Percentiles rank a stretch among this genome's conserved stretches.
Conservation (phyloP, 257 asterid genomes). For the Gardenia jasminoides region DNA sequence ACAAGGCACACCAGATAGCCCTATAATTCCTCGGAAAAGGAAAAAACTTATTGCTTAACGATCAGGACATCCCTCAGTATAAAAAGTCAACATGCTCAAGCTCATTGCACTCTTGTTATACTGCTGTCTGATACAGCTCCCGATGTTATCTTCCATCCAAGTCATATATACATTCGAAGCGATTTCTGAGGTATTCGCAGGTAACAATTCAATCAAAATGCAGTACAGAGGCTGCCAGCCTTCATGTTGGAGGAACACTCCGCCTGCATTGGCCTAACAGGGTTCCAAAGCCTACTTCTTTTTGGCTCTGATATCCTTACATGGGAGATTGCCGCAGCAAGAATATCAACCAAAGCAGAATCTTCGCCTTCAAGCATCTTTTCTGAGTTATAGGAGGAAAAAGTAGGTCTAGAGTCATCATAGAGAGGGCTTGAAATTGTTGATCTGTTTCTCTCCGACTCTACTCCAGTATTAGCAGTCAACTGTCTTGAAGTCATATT, state of each 20-base stretch:
- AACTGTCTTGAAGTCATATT: conserved; percentile 43
- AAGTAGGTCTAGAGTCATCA: conserved; percentile 46
- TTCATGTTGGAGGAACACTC: conserved; percentile 73
- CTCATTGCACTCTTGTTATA: background rate
- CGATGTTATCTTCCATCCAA: conserved; percentile 4
- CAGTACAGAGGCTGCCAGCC: conserved; percentile 72
- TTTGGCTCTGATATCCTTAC: conserved; percentile 75
- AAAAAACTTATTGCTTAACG: background rate
- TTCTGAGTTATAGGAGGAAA: conserved; percentile 18
- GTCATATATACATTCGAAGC: conserved; percentile 9
- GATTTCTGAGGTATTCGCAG: conserved; percentile 23
- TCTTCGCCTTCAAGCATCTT: conserved; percentile 43
- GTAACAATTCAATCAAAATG: conserved; percentile 47
- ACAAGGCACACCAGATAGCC: background rate
- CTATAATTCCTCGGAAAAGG: conserved; percentile 4
- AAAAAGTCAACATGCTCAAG: background rate
- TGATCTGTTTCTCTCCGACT: conserved; percentile 54
- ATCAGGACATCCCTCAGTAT: conserved; percentile 9
- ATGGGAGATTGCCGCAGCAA: conserved; percentile 66
- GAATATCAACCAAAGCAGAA: conserved; percentile 53
- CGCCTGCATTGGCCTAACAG: conserved; percentile 45
- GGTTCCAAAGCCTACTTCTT: conserved; percentile 72
- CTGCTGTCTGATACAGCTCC: background rate
- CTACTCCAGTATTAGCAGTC: conserved; percentile 36
- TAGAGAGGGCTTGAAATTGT: conserved; percentile 32